These are phyloP conservation scores for Butyriboletus appendiculatus DNA, from an alignment of 1,284 basidiomycete species.

Conservation along the genomic window DNA sequence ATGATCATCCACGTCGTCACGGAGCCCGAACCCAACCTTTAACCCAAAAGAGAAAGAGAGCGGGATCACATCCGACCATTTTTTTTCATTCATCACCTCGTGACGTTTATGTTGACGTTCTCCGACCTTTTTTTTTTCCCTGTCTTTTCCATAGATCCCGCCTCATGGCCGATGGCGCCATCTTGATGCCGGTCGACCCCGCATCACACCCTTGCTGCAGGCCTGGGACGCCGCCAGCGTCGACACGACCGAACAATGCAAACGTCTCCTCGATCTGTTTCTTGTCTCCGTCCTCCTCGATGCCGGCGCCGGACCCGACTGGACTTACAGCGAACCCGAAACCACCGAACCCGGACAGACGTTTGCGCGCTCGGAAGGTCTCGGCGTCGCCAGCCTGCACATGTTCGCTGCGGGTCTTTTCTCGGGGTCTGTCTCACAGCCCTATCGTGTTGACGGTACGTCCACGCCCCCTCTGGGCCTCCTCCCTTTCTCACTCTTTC, in stretches of 20 bases:
- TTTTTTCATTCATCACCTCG: background rate
- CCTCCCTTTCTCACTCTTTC: too few species aligned
- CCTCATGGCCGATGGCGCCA: constrained; percentile 93
- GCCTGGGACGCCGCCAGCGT: constrained; percentile 54
- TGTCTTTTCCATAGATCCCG: constrained; percentile 58
- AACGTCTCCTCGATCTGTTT: constrained; percentile 86
- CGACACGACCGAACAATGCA: constrained; percentile 62
- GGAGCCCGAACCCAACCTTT: background rate
- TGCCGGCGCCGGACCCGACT: constrained; percentile 86
- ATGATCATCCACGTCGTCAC: background rate
- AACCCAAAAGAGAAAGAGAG: background rate
- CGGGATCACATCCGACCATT: background rate
- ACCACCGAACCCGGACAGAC: constrained; percentile 39
- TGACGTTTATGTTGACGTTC: constrained; percentile 6
- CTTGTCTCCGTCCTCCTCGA: constrained; percentile 93
- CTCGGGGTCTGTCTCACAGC: constrained; percentile 63
- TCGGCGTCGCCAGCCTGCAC: constrained; percentile 89
- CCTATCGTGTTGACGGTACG: constrained; percentile 77
- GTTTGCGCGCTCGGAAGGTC: constrained; percentile 83
- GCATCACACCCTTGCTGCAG: constrained; percentile 60
- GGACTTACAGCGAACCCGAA: constrained; percentile 73
- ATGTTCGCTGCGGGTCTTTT: constrained; percentile 90
- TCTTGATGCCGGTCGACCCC: constrained; percentile 68
- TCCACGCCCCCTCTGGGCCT: too few species aligned
- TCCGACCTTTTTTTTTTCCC: background rate